These are phyloP conservation scores for Toxicodendron radicans DNA, from an alignment of 345 rosid genomes.

Conservation along the genomic window DNA sequence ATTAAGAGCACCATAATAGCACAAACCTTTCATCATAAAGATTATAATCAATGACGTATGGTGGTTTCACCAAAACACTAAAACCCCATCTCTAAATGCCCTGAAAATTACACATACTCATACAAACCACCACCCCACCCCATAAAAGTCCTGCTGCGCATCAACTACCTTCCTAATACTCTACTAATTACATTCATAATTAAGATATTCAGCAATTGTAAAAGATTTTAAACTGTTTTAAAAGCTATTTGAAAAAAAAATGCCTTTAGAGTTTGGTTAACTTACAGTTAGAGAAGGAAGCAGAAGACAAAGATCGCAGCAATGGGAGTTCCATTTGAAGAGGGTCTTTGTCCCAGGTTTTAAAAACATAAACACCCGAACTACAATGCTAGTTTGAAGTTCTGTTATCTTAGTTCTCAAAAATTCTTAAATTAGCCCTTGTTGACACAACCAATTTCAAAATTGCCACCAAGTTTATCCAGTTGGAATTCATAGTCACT, in stretches of 20 bases:
- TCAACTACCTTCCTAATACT: conserved; percentile 19
- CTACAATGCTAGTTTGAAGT: background rate
- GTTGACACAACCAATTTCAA: background rate
- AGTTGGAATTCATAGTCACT: background rate
- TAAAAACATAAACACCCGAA: background rate
- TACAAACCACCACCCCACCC: conserved; percentile 19
- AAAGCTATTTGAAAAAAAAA: background rate
- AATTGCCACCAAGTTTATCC: background rate
- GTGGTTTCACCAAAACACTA: conserved; percentile 22
- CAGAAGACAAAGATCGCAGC: conserved; percentile 23
- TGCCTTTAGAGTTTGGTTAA: background rate
- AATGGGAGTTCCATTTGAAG: conserved; percentile 35
- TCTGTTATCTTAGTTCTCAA: conserved; percentile 24
- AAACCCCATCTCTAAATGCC: conserved; percentile 13
- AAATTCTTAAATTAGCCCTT: conserved; percentile 14
- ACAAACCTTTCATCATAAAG: conserved; percentile 24
- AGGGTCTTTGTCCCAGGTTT: background rate
- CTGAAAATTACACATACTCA: background rate
- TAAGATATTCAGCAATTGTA: background rate
- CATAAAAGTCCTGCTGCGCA: conserved; percentile 15
- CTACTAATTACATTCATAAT: conserved; percentile 6
- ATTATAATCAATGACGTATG: conserved; percentile 11
- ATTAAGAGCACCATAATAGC: conserved; percentile 19
- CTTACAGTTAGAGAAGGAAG: conserved; percentile 34
- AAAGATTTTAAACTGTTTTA: background rate